Evolutionary conservation across 169 alveolate genomes (phyloP).

Genomic region (Cyclospora cayetanensis): DNA sequence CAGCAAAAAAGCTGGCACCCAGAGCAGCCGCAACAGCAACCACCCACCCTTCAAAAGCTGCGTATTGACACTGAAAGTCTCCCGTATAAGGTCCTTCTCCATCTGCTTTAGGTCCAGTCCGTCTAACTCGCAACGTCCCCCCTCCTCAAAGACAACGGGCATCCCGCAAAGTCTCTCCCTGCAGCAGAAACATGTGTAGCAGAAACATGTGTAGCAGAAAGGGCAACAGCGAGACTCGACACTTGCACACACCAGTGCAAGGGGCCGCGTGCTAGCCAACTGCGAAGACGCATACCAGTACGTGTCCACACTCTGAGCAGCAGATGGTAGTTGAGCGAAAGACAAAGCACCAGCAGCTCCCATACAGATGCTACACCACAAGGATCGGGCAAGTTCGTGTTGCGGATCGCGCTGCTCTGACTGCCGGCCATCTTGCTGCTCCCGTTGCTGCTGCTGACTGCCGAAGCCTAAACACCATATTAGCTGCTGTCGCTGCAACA

Average conservation of each 20-base stretch:
- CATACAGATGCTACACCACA: neutral
- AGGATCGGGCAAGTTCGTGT: neutral
- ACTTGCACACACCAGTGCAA: neutral
- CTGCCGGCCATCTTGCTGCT: neutral
- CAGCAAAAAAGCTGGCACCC: neutral
- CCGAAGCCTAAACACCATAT: neutral
- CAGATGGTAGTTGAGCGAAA: neutral
- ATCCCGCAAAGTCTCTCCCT: neutral
- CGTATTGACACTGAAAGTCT: neutral
- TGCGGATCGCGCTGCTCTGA: too few relatives aligned
- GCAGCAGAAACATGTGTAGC: slow-evolving; percentile 7
- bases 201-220: neutral
- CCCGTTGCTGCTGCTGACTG: neutral
- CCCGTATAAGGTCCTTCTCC: neutral
- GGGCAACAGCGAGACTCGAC: neutral
- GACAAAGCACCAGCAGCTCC: neutral
- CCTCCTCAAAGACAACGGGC: neutral
- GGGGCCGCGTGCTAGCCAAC: too few relatives aligned
- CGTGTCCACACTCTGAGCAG: neutral
- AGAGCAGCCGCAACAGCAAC: neutral
- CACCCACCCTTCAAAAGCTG: neutral
- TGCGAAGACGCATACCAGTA: neutral
- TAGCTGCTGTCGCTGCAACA: neutral
- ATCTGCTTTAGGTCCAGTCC: neutral
- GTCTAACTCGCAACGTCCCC: neutral